Evolutionary conservation across 495 filamentous ascomycete genomes (phyloP).

Genomic region (Darksidea phi): DNA sequence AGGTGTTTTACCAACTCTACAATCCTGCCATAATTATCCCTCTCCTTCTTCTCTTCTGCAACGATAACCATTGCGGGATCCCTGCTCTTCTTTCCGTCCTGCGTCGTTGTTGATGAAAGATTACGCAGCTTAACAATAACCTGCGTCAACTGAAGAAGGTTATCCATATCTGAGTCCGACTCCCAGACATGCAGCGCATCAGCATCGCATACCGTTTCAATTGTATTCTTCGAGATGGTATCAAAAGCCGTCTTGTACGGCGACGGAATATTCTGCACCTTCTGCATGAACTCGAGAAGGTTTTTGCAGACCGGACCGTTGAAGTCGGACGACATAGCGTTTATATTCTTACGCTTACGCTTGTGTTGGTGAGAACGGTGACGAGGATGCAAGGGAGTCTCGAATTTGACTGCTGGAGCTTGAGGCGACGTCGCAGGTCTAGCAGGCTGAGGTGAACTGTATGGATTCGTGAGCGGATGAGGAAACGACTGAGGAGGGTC

Average conservation of each 20-base stretch:
- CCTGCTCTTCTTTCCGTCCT: not conserved
- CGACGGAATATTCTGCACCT: not conserved
- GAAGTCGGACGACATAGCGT: constrained; percentile 8
- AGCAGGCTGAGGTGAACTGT: not conserved
- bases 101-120: not conserved
- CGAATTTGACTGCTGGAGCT: not conserved
- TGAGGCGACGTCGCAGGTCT: not conserved
- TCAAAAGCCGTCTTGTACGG: constrained; percentile 14
- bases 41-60: not conserved
- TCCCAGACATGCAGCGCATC: constrained; percentile 25
- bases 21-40: not conserved
- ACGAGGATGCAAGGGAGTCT: not conserved
- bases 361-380: not conserved
- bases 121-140: constrained; percentile 12
- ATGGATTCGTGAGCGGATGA: not conserved
- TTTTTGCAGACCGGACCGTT: constrained; percentile 14
- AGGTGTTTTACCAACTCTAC: not conserved
- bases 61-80: constrained; percentile 16
- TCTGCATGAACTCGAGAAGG: constrained; percentile 3
- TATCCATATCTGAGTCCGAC: constrained; percentile 19
- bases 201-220: constrained; percentile 1
- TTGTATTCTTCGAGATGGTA: not conserved
- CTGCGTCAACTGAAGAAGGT: constrained; percentile 17
- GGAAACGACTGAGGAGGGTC: not conserved
- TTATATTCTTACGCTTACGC: not conserved